Base-by-base conservation (phyloP, 1,284 basidiomycete species). In the Pholiota adiposa region DNA sequence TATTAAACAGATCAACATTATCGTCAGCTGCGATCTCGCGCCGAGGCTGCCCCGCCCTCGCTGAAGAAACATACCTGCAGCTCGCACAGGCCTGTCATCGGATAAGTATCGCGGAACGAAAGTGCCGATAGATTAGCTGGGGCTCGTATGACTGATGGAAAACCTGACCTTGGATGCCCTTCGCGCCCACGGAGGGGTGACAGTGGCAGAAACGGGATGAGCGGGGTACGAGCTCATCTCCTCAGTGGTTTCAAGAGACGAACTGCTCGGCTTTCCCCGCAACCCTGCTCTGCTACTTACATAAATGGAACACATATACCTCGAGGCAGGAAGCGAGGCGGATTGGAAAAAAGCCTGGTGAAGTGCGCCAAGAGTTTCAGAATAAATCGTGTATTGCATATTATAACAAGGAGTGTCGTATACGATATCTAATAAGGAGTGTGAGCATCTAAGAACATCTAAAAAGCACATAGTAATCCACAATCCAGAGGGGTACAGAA, bases 81-180 rank as follows among this genome's bases (percentile, higher is more conserved):
- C 74, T 83, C 16, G 83, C 81, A 69, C 83, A 85, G 41, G 84
- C 83, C 83, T 84, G 48, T 56, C 53, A 53, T 50, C 31, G n/a
- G 16, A 44, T 49, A 51, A 31, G 40, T 27, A 29, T 43, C 46
- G 36, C 49, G 49, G 27, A 11, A 27, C 11, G 34, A 21, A 48
- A 34, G 36, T 33, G 14, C 41, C 38, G 33, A 54, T 14, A 58
- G 50, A 54, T 62, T 55, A 54, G 54, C 29, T 29, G 43, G 33
- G 21, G 8, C 7, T 25, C 43, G 14, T 16, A 36, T 18, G 19
- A 40, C 51, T 58, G 53, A 58, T 50, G 57, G 55, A 21, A 18
- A 57, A 34, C 69, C 72, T 50, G 67, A 82, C 82, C 74, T 81
- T 83, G 25, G 73, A 69, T 51, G 78, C 74, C 67, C 81, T 77